Percentiles rank a stretch among this genome's conserved stretches.
Conservation (phyloP, 352 stramenopile species). For the Phytophthora sansomeana region DNA sequence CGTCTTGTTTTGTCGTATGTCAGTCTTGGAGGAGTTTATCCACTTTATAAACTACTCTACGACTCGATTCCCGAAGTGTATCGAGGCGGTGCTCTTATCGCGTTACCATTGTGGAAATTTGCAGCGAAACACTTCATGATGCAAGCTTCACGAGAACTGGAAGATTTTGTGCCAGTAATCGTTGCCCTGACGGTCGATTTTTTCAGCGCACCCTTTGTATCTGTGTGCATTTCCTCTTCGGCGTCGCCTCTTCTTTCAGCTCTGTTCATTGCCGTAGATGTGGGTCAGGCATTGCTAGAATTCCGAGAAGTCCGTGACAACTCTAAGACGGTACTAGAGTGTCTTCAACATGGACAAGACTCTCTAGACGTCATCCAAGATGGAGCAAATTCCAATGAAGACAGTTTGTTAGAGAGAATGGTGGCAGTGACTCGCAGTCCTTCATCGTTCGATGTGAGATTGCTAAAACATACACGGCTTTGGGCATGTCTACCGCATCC, state of each 20-base stretch:
- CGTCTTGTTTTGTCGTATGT: neutral
- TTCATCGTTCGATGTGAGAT: slow-evolving; percentile 1
- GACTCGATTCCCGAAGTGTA: slow-evolving; percentile 6
- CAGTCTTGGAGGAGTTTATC: slow-evolving; percentile 9
- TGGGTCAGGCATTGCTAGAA: slow-evolving; percentile 14
- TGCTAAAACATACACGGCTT: slow-evolving; percentile 3
- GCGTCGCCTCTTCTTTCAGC: slow-evolving; percentile 6
- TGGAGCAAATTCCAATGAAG: neutral
- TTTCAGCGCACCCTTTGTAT: slow-evolving; percentile 31
- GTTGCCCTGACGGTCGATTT: slow-evolving; percentile 32
- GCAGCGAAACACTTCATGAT: slow-evolving; percentile 27
- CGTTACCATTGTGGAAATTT: slow-evolving; percentile 23
- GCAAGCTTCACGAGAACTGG: slow-evolving; percentile 4
- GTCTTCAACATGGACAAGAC: slow-evolving; percentile 4
- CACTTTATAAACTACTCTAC: slow-evolving; percentile 22
- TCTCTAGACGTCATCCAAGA: neutral
- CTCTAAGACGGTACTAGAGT: slow-evolving; percentile 1
- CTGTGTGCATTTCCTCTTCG: slow-evolving; percentile 32
- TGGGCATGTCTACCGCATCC: slow-evolving; percentile 26
- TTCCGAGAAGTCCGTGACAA: slow-evolving; percentile 23
- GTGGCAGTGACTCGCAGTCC: slow-evolving; percentile 9
- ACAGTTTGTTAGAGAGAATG: slow-evolving; percentile 2
- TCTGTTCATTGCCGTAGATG: slow-evolving; percentile 17
- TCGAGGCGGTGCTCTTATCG: slow-evolving; percentile 5
- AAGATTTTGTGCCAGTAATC: slow-evolving; percentile 25